Percentiles rank a stretch among this genome's conserved stretches.
Evolutionary conservation across 371 early-diverging fungal genomes (phyloP).

Genomic region (Circinella umbellata): DNA sequence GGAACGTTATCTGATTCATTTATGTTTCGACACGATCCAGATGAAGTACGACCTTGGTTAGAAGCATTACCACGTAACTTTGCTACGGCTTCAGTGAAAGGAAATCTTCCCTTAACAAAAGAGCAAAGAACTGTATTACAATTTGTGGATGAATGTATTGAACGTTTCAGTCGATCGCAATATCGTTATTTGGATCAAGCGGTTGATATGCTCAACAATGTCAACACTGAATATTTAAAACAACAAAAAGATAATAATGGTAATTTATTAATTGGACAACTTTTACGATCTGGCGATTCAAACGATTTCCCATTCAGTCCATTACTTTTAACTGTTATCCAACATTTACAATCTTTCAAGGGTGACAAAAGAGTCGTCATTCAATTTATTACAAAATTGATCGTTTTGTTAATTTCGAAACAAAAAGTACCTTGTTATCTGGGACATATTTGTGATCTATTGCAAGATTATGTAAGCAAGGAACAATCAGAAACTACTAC

Average conservation of each 20-base stretch:
- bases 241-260: neutral
- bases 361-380: conserved; percentile 43
- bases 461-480: conserved; percentile 11
- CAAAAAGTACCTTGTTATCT: conserved; percentile 41
- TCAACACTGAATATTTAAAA: neutral
- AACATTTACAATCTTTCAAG: conserved; percentile 54
- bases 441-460: conserved; percentile 17
- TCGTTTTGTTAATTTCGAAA: conserved; percentile 39
- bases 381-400: conserved; percentile 40
- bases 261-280: neutral
- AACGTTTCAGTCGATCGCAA: conserved; percentile 60
- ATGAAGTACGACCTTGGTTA: conserved; percentile 69
- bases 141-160: conserved; percentile 70
- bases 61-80: conserved; percentile 54
- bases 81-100: conserved; percentile 1
- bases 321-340: conserved; percentile 54
- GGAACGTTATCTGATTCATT: conserved; percentile 63
- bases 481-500: neutral
- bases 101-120: conserved; percentile 17
- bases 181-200: conserved; percentile 69
- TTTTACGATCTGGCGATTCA: neutral
- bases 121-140: conserved; percentile 55
- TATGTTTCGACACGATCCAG: conserved; percentile 67
- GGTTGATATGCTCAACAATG: conserved; percentile 18
- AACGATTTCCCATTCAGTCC: conserved; percentile 60